phyloP scores from a whole-genome alignment of 2,329 filamentous ascomycete species.

The Acarospora socialis region DNA sequence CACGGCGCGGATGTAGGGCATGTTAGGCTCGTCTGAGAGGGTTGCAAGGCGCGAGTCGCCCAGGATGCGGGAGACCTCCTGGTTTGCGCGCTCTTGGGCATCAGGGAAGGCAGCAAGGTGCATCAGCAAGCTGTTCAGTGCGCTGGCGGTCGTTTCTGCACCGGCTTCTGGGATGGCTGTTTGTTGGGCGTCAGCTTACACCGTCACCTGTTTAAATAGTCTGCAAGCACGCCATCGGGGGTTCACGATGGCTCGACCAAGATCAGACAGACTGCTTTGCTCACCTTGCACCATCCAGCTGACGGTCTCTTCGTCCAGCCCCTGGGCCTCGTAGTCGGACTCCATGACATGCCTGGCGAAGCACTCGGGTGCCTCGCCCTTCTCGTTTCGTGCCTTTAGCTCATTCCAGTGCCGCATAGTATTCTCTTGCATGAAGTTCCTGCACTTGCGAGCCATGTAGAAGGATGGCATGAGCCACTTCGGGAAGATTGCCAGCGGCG shows the following conservation, averaged over 20 bases:
- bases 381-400: constrained; percentile 12
- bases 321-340: constrained; percentile 12
- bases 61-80: too few species aligned
- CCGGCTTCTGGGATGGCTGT: constrained; percentile 29
- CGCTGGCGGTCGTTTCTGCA: constrained; percentile 25
- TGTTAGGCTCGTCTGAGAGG: not conserved
- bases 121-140: constrained; percentile 21
- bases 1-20: not conserved
- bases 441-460: too few species aligned
- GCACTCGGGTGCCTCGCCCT: constrained; percentile 14
- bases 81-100: too few species aligned
- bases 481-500: constrained; percentile 15
- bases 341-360: constrained; percentile 16
- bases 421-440: constrained; percentile 13
- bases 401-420: constrained; percentile 17
- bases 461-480: too few species aligned
- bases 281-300: too few species aligned
- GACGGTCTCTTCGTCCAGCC: constrained; percentile 16
- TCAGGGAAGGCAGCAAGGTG: constrained; percentile 19
- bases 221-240: too few species aligned
- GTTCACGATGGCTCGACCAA: too few species aligned
- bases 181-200: too few species aligned
- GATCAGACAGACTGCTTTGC: too few species aligned
- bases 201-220: too few species aligned
- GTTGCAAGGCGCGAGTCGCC: too few species aligned